Evolutionary conservation across 2,329 filamentous ascomycete species (phyloP).

Genomic region (Trichoderma polysporum): DNA sequence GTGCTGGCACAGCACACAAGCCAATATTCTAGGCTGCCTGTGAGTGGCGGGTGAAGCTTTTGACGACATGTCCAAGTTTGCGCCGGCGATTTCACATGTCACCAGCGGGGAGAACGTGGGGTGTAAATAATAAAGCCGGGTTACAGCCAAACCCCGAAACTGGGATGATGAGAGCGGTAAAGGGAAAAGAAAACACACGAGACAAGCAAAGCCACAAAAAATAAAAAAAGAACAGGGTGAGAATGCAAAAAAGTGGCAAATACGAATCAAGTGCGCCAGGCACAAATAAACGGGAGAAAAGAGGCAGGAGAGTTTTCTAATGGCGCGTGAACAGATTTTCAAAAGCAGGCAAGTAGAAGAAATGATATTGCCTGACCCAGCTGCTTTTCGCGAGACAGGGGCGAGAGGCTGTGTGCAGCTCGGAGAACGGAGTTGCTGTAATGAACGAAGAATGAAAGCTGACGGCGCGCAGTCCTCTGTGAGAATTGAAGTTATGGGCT

Average conservation of each 20-base stretch:
- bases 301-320: not conserved
- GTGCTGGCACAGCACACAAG: conserved; percentile 59
- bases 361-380: conserved; percentile 1
- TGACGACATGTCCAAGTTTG: conserved; percentile 35
- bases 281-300: not conserved
- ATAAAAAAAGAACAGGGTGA: not conserved
- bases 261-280: conserved; percentile 13
- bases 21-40: conserved; percentile 49
- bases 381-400: conserved; percentile 4
- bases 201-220: not conserved
- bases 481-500: conserved; percentile 1
- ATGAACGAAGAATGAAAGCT: conserved; percentile 3
- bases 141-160: conserved; percentile 1
- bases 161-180: conserved; percentile 3
- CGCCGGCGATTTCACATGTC: conserved; percentile 33
- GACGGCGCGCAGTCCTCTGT: conserved; percentile 4
- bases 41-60: conserved; percentile 29
- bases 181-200: not conserved
- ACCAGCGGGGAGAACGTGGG: conserved; percentile 21
- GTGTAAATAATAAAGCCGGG: conserved; percentile 8
- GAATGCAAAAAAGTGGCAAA: not conserved
- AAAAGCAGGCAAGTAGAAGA: not conserved
- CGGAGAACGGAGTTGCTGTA: conserved; percentile 4
- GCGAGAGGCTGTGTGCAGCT: conserved; percentile 8
- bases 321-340: not conserved